A percentile compares a stretch with the other conserved stretches of the same genome.
Conservation (phyloP, 106 monocot genomes). For the Dendrobium catenatum region DNA sequence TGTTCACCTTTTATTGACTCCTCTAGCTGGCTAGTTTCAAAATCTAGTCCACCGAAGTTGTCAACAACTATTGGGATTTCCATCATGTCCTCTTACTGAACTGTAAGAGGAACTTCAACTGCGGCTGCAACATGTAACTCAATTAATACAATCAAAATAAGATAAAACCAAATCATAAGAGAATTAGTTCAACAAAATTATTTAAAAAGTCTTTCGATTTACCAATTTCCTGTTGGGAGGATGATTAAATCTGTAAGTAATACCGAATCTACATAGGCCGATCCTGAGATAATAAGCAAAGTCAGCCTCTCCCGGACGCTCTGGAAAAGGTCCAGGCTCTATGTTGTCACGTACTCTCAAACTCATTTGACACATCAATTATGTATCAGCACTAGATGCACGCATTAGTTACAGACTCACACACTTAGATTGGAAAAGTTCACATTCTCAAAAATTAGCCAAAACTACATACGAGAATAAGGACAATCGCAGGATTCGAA, state of each 20-base stretch:
- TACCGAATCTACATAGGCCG: slow-evolving; percentile 67
- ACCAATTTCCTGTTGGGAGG: slow-evolving; percentile 39
- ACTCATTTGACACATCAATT: slow-evolving; percentile 51
- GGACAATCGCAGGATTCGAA: not conserved
- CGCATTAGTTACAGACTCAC: not conserved
- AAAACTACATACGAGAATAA: not conserved
- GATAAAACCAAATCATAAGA: not conserved
- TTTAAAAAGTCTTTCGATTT: not conserved
- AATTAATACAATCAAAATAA: not conserved
- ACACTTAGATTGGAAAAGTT: not conserved
- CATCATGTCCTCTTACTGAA: not conserved
- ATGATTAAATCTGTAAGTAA: slow-evolving; percentile 72
- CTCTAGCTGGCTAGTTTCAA: not conserved
- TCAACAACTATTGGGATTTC: not conserved
- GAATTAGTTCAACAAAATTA: not conserved
- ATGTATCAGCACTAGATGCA: slow-evolving; percentile 22
- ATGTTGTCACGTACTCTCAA: slow-evolving; percentile 29
- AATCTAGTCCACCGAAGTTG: not conserved
- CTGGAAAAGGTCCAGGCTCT: slow-evolving; percentile 46
- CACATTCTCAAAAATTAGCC: not conserved
- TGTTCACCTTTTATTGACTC: slow-evolving; percentile 1
- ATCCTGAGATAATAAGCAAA: slow-evolving; percentile 65
- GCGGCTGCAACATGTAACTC: not conserved
- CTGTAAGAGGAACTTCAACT: not conserved
- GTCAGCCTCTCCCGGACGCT: slow-evolving; percentile 57